A percentile compares a stretch with the other conserved stretches of the same genome.
Evolutionary conservation across 2,329 filamentous ascomycete species (phyloP).

Genomic region (Leptographium galeiforme): DNA sequence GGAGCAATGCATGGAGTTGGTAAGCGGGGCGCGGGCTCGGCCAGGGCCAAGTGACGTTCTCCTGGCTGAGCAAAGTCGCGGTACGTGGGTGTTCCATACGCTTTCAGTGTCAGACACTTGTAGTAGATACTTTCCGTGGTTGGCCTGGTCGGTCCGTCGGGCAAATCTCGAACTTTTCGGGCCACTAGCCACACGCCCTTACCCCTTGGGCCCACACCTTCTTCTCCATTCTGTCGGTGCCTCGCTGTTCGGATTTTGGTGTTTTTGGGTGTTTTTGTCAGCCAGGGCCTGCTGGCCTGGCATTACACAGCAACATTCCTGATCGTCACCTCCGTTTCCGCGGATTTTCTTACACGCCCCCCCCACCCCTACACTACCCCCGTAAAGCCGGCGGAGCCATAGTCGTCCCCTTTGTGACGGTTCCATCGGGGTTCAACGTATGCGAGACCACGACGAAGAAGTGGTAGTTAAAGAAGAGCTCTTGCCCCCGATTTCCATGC

Average conservation of each 20-base stretch:
- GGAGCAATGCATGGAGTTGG: too few species aligned
- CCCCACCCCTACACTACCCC: neutral
- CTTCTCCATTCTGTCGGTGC: neutral
- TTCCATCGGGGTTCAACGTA: slow-evolving; percentile 1
- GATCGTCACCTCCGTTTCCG: neutral
- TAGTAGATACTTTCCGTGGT: neutral
- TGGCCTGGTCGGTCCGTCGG: neutral
- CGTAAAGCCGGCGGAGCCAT: slow-evolving; percentile 1
- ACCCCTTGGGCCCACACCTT: neutral
- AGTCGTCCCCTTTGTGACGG: neutral
- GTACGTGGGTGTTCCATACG: too few species aligned
- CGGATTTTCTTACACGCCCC: neutral
- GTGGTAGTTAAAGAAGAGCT: neutral
- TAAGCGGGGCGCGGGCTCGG: neutral
- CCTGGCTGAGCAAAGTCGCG: too few species aligned
- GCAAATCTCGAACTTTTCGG: neutral
- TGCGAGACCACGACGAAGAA: slow-evolving; percentile 1
- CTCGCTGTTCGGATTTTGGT: neutral
- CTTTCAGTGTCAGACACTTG: too few species aligned
- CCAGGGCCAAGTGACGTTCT: neutral
- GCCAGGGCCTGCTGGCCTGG: neutral
- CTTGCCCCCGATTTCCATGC: neutral
- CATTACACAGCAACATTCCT: neutral
- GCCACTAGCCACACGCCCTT: neutral
- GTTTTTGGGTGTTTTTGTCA: neutral